Conservation (phyloP, 2,329 filamentous ascomycete genomes). For the Myriosclerotinia scirpicola region DNA sequence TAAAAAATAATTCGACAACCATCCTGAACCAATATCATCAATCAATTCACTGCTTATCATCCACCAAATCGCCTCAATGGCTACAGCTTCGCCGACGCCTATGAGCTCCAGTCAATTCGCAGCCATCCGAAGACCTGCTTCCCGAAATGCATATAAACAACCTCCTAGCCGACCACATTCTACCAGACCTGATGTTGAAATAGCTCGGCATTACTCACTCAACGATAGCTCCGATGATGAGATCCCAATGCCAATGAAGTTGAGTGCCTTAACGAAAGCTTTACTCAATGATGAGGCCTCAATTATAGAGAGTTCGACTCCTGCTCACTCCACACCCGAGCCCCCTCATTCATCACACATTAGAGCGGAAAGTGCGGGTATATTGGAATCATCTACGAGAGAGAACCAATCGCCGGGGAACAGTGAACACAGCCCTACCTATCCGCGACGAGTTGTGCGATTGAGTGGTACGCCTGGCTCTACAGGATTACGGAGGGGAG, state of each 20-base stretch:
- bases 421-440: conserved; percentile 34
- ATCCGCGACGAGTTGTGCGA: conserved; percentile 38
- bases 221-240: conserved; percentile 95
- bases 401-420: conserved; percentile 27
- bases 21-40: conserved; percentile 23
- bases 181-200: conserved; percentile 28
- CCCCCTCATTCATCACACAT: conserved; percentile 26
- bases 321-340: conserved; percentile 29
- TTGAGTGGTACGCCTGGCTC: conserved; percentile 40
- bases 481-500: conserved; percentile 34
- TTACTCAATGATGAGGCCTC: conserved; percentile 63
- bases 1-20: conserved; percentile 24
- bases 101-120: conserved; percentile 50
- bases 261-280: conserved; percentile 89
- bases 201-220: conserved; percentile 51
- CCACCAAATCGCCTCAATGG: conserved; percentile 43
- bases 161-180: conserved; percentile 48
- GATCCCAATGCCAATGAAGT: conserved; percentile 82
- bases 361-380: conserved; percentile 28
- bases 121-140: conserved; percentile 53
- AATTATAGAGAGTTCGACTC: conserved; percentile 33
- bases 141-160: conserved; percentile 53
- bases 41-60: background rate
- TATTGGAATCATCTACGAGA: conserved; percentile 15
- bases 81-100: conserved; percentile 57